phyloP scores from a whole-genome alignment of 306 rosid species.

The Begonia loranthoides region DNA sequence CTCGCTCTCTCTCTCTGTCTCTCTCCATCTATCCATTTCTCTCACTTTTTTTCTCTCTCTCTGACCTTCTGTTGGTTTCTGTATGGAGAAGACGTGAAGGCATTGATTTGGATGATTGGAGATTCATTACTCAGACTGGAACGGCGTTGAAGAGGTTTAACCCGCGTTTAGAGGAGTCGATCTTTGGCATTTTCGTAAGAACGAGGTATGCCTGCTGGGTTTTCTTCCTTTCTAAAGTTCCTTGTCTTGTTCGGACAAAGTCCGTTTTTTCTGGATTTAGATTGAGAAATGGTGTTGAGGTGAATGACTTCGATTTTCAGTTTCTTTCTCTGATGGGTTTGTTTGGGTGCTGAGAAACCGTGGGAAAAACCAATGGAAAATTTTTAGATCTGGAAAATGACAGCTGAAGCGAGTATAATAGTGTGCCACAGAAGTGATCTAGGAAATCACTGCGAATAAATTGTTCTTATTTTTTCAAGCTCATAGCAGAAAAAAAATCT shows the following conservation, averaged over 20 bases:
- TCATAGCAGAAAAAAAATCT: not conserved
- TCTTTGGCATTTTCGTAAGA: not conserved
- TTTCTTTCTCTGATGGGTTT: not conserved
- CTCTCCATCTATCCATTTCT: too few relatives aligned
- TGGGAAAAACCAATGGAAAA: not conserved
- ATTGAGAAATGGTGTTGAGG: not conserved
- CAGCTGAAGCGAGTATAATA: not conserved
- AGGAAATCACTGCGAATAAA: too few relatives aligned
- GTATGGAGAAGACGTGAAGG: not conserved
- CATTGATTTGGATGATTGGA: not conserved
- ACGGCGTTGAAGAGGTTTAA: not conserved
- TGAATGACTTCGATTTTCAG: not conserved
- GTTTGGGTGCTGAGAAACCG: constrained; percentile 1
- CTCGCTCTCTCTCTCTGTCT: not conserved
- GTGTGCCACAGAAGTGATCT: too few relatives aligned
- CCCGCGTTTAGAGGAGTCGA: not conserved
- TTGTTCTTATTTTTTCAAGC: too few relatives aligned
- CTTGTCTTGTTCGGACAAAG: not conserved
- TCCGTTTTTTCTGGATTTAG: not conserved
- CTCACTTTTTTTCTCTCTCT: not conserved
- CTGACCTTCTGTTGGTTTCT: not conserved
- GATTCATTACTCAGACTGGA: not conserved
- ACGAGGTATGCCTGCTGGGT: constrained; percentile 1
- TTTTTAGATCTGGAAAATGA: not conserved
- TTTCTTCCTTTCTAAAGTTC: not conserved